Conservation (phyloP, 345 rosid species). For the Moringa oleifera region DNA sequence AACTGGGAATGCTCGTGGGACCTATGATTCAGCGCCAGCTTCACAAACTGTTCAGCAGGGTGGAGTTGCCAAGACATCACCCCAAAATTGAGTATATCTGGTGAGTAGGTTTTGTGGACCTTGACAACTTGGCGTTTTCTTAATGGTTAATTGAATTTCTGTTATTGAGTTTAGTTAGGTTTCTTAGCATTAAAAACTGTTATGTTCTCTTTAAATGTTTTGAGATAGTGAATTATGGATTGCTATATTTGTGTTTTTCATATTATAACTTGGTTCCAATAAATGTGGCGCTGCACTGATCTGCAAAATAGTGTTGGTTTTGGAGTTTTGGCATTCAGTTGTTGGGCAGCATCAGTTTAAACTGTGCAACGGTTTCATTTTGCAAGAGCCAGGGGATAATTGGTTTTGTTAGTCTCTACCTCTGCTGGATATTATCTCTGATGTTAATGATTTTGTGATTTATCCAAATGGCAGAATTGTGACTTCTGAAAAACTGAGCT, state of each 20-base stretch:
- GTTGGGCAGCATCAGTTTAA: no score
- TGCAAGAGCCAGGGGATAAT: no score
- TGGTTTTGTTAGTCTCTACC: no score
- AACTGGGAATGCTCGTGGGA: slow-evolving; percentile 18
- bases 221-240: neutral
- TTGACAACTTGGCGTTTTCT: neutral
- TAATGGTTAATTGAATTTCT: neutral
- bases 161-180: neutral
- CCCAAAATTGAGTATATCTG: slow-evolving; percentile 33
- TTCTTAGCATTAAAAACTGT: neutral
- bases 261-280: no score
- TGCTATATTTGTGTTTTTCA: neutral
- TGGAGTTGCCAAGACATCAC: slow-evolving; percentile 69
- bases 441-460: no score
- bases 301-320: no score
- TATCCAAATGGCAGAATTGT: no score
- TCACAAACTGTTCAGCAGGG: slow-evolving; percentile 50
- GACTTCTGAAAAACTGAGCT: no score
- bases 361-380: no score
- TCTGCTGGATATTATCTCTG: no score
- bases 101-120: neutral
- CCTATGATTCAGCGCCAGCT: slow-evolving; percentile 34
- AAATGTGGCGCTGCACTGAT: no score
- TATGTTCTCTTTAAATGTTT: neutral
- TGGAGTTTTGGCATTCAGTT: no score